Base-by-base conservation (phyloP, 2,329 filamentous ascomycete species). In the Conoideocrella luteorostrata region DNA sequence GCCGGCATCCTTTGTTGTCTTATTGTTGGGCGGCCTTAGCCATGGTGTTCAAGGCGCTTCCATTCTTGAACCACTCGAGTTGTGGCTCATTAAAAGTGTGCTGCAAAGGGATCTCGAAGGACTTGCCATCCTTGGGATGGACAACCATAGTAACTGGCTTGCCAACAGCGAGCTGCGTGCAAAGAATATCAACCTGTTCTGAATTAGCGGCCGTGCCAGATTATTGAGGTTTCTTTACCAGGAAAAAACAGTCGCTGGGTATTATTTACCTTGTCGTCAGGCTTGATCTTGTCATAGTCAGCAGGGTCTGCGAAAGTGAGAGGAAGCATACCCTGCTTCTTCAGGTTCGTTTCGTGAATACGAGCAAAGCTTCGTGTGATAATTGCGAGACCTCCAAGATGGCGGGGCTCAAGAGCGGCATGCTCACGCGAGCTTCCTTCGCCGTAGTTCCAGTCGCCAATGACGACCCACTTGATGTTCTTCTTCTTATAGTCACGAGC, bases 251-350 rank as follows among this genome's bases (percentile, higher is more conserved):
- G n/a, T n/a, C n/a, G n/a, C n/a, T n/a, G n/a, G n/a, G n/a, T n/a
- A n/a, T n/a, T n/a, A n/a, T 63, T 56, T 62, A 75, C 82, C 72
- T 84, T 90, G 77, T 95, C 93, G 49, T 93, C 84, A 54, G 89
- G 86, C 65, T 85, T 81, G 69, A 98, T 90, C 80, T 88, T 95
- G 69, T 98, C 93, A 70, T 98, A 98, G 70, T 98, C 93, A 65
- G 85, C 91, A 45, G 91, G 91, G 65, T 97, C 83, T 46, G 81
- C 71, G 74, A 98, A 98, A 59, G 90, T 97, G 54, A 98, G 80
- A 61, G 93, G 93, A 73, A 98, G 86, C 91, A 98, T 96, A 72
- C 93, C 93, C 82, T 98, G 93, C 85, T 98, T 98, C 88, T 98
- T 98, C 76, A 98, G 74, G 82, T 98, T 98, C 77, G 93, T 98